Base-by-base conservation (phyloP, 257 asterid species). In the Solanum piurae region DNA sequence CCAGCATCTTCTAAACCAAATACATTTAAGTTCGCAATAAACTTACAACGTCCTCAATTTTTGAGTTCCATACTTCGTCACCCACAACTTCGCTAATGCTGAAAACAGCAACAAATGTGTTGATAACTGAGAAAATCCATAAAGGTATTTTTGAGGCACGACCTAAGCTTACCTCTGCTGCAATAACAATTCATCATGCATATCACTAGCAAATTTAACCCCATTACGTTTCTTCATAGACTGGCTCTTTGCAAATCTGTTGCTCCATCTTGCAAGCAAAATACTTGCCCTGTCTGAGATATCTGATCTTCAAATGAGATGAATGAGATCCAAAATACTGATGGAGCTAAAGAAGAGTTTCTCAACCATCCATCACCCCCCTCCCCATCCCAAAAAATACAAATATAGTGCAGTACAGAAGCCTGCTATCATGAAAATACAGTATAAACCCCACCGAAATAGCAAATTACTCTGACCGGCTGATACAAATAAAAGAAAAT, bases 211-310 rank as follows among this genome's bases (percentile, higher is more conserved):
- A 55, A 95, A 95, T 90, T 93, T 95, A 83, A 87, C 46, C 40
- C 94, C 94, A 86, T 92, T 94, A 90, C 69, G 90, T 89, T 92
- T 94, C 91, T 92, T 94, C 75, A 90, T 85, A 55, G 95, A 92
- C 88, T 94, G 93, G 89, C 93, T 93, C 92, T 92, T 94, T 55
- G 94, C 96, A 38, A 95, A 94, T 87, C 92, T 92, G 68, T 94
- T 95, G 94, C 98, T 96, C 98, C 97, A 97, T 87, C 91, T 94
- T 31, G 95, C 88, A 86, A 97, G 91, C 80, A 97, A 91, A 90
- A 90, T 88, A 88, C 95, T 94, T 89, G 99, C 98, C 97, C 98
- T 97, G 97, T 94, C 92, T 88, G 99, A 93, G 92, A 97, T 91
- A 90, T 94, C 99, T 97, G 99, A 92, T 91, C 93, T 93, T 94